phyloP scores from a whole-genome alignment of 176 grass and related monocot genomes.

The Zea luxurians region DNA sequence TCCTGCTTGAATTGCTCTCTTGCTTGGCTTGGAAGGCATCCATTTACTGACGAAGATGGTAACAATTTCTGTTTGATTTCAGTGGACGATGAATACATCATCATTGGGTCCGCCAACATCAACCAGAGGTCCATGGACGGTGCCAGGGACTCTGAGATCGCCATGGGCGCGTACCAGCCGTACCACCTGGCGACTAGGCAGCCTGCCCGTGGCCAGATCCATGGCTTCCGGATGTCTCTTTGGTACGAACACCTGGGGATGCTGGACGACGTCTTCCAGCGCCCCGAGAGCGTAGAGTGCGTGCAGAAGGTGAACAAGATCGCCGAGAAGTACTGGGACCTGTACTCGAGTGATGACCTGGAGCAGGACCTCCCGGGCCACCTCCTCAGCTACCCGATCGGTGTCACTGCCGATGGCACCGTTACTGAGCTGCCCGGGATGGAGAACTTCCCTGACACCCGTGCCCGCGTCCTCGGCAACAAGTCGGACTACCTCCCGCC shows the following conservation, averaged over 20 bases:
- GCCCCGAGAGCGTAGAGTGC: conserved; percentile 47
- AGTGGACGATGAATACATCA: conserved; percentile 98
- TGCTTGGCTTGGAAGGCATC: background rate
- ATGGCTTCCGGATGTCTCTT: conserved; percentile 75
- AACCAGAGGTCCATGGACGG: conserved; percentile 97
- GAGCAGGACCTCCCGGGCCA: conserved; percentile 65
- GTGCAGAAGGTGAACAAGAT: conserved; percentile 72
- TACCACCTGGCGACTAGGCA: conserved; percentile 55
- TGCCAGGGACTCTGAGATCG: conserved; percentile 71
- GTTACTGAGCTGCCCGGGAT: conserved; percentile 44
- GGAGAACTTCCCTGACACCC: conserved; percentile 72
- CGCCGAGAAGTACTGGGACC: conserved; percentile 57
- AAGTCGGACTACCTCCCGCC: conserved; percentile 74
- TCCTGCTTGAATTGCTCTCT: background rate
- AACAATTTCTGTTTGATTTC: conserved; percentile 31
- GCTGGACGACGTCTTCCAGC: conserved; percentile 60
- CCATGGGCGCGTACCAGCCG: conserved; percentile 80
- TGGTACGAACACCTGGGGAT: conserved; percentile 78
- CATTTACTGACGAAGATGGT: background rate
- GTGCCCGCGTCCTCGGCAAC: conserved; percentile 51
- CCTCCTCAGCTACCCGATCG: conserved; percentile 66
- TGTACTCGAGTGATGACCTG: conserved; percentile 49
- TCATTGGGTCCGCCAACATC: conserved; percentile 91
- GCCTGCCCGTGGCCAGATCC: conserved; percentile 67
- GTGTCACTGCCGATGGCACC: conserved; percentile 20